Evolutionary conservation across 2,329 filamentous ascomycete genomes (phyloP), one percentile per base, ranked within the genome.

Genomic region (Penicillium sp.): DNA sequence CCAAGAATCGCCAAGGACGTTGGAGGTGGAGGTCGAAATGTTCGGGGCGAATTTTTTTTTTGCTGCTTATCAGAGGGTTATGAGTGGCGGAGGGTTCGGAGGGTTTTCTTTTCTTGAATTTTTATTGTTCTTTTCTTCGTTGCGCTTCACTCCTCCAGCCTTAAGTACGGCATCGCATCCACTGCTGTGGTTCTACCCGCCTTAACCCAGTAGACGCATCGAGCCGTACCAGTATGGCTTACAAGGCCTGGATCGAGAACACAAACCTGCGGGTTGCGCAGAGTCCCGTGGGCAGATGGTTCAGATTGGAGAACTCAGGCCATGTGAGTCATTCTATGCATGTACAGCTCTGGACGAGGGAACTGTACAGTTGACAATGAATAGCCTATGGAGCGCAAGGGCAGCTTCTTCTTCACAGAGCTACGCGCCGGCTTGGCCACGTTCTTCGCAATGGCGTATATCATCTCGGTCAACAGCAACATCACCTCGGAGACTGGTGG

Each of bases 401-500:
- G 86, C 21, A 87, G 89, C 29, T 80, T 81, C 63, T 95, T 95
- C 76, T 84, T 89, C 65, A 95, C 90, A 45, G 90, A 95, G 74
- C 78, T 95, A 49, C 86, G 90, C 56, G 90, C 88, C 53, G 90
- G 90, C 44, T 75, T 95, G 34, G 89, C 89, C 24, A 91, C 88
- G 2, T 89, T 89, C 67, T 85, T 87, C 49, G 88, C 87, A 3
- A 90, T 91, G 89, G 87, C 88, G 13, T 93, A 92, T 68, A 90
- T 91, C 74, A 88, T 89, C 69, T 75, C 72, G 18, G 76, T 80
- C 53, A 76, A 94, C 82, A 79, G 85, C 10, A 83, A 83, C 18
- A 86, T 95, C 44, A 81, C 92, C 12, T 83, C 86, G 44, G 82
- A 89, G 56, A 83, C 80, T 8, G 87, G 87, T 57, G 89, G 89